Conservation (phyloP, 1,139 yeast species). For the Tardiomyces blankii region DNA sequence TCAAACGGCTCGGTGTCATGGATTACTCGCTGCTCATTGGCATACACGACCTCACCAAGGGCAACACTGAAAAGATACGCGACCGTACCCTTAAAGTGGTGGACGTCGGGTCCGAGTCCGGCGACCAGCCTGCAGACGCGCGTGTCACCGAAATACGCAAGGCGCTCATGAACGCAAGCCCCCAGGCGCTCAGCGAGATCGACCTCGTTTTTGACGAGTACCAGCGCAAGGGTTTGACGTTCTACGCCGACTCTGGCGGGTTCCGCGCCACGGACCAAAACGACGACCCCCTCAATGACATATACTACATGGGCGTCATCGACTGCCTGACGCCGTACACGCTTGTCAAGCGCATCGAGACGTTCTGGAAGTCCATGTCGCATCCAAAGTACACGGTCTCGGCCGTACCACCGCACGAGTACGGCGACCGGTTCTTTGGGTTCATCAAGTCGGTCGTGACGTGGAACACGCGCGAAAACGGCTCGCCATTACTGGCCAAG, state of each 20-base stretch:
- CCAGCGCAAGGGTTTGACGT: slow-evolving; percentile 40
- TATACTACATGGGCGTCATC: slow-evolving; percentile 87
- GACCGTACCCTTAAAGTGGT: slow-evolving; percentile 28
- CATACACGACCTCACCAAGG: slow-evolving; percentile 60
- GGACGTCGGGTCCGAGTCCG: slow-evolving; percentile 7
- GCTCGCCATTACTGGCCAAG: no score
- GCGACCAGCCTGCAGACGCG: neutral
- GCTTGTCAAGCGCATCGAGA: slow-evolving; percentile 65
- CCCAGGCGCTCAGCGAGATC: slow-evolving; percentile 25
- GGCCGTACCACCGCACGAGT: slow-evolving; percentile 83
- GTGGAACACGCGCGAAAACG: neutral
- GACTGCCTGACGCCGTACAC: slow-evolving; percentile 89
- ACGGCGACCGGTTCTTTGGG: slow-evolving; percentile 72
- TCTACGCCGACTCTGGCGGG: slow-evolving; percentile 83
- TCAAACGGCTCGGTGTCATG: slow-evolving; percentile 76
- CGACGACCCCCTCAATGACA: slow-evolving; percentile 52
- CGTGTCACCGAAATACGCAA: slow-evolving; percentile 22
- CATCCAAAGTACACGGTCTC: slow-evolving; percentile 65
- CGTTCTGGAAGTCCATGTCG: slow-evolving; percentile 69
- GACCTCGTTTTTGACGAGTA: slow-evolving; percentile 24
- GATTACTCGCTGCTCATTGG: slow-evolving; percentile 89
- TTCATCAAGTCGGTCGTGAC: slow-evolving; percentile 40
- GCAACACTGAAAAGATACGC: slow-evolving; percentile 35
- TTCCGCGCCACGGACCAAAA: slow-evolving; percentile 60
- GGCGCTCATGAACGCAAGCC: slow-evolving; percentile 27